Evolutionary conservation across 768 basidiomycete genomes (phyloP), one percentile per base, ranked within the genome.

Genomic region (Leccinum ochraceum): DNA sequence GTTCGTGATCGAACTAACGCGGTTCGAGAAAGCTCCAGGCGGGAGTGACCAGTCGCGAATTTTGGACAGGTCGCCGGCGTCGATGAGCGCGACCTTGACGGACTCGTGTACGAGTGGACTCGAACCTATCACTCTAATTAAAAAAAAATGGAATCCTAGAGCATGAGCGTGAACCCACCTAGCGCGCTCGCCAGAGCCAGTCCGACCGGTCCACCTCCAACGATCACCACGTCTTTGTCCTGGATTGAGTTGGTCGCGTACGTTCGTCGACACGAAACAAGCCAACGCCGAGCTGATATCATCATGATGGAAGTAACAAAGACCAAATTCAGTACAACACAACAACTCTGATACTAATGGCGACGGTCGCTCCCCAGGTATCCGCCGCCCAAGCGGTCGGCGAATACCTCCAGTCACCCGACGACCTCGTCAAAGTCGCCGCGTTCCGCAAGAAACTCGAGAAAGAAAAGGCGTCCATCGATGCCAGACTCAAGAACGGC

Each of bases 391-490:
- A 94, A 72, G 87, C 90, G 36, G 84, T 94, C 53, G 90, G 92
- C 60, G 94, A 96, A 77, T 89, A 94, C 69, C 82, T 97, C 9
- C 94, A 95, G 67, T 91, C 92, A 22, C 95, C 95, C 1, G 94
- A 96, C 68, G 95, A 97, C 76, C 89, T 98, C 58, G 78, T 86
- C 65, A 97, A 97, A 75, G 85, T 98, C 36, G 82, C 85, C 1
- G 85, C 93, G 0, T 94, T 93, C 70, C 85, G 94, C 63, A 96
- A 95, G 80, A 95, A 95, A 69, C 83, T 98, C 49, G 22, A 95
- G 75, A 98, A 98, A 75, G 96, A 98, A 76, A 96, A 97, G 76
- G 87, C 94, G 1, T 92, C 94, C 9, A 91, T 98, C 61, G 93
- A 97, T 32, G 32, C 28, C 28, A 30, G 28, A 30, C 28, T 30